Evolutionary conservation across 2,329 filamentous ascomycete species (phyloP), one percentile per base, ranked within the genome.

Genomic region (Teratosphaeriaceae sp.): DNA sequence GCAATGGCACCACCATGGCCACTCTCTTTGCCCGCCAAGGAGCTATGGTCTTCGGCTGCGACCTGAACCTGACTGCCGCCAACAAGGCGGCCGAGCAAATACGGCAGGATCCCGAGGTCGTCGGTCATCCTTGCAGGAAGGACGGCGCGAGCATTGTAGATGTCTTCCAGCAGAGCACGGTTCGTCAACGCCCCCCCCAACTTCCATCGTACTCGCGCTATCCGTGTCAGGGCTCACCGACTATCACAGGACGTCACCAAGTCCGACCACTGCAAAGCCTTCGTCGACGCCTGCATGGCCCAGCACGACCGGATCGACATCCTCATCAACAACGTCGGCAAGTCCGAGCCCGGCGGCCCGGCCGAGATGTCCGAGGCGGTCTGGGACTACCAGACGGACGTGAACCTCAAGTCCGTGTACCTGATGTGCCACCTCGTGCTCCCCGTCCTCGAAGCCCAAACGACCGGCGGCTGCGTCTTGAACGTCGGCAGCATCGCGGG

Each of bases 271-370:
- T 75, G 79, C 54, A 72, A 75, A 47, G 56, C 57, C 0, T 67
- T 80, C 0, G 69, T 81, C 3, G 68, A 75, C 24, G 67, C 69
- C 0, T 79, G 75, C 34, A 53, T 77, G 15, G 55, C 63, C 0
- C 71, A 70, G 29, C 70, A 79, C 46, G 75, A 75, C 7, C 68
- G 73, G 5, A 73, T 80, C 41, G 78, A 82, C 48, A 74, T 82
- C 18, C 61, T 82, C 0, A 57, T 82, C 13, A 79, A 79, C 49
- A 80, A 80, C 40, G 78, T 80, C 2, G 79, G 78, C 2, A 70
- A 70, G 40, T 75, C 71, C 0, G 75, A 79, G 45, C 70, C 68
- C 0, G 75, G 75, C 0, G 66, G 67, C 22, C 70, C 75, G 0
- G 74, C 68, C 16, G 55, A 54, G 24, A 71, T 79, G 65, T 35